Evolutionary conservation across 2,329 filamentous ascomycete genomes (phyloP), one percentile per base, ranked within the genome.

Genomic region (Colletotrichum sp.): DNA sequence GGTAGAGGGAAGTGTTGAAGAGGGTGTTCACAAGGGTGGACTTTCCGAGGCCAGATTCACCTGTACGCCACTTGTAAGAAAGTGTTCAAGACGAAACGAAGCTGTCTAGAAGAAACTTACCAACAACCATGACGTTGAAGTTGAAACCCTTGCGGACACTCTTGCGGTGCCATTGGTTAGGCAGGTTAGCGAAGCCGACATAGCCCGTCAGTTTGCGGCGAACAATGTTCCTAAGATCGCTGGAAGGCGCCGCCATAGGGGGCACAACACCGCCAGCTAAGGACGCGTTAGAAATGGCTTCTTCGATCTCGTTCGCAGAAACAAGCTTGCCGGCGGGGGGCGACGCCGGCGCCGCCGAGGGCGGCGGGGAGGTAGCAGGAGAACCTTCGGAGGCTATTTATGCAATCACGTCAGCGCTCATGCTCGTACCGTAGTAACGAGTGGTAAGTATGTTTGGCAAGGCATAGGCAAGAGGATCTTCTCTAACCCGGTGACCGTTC

Each of bases 101-200:
- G 21, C 16, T 18, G 9, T 71, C 7, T 9, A 6, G 30, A 13
- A 28, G 39, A 55, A 71, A 93, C 96, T 84, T 91, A 99, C 97
- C 97, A 88, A 99, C 97, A 87, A 99, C 97, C 97, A 99, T 99
- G 81, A 99, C 97, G 86, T 99, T 99, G 92, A 99, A 99, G 92
- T 99, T 99, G 92, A 99, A 99, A 78, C 97, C 97, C 89, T 99
- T 99, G 85, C 97, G 95, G 83, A 99, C 97, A 92, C 96, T 98
- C 94, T 99, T 99, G 87, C 97, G 96, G 91, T 99, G 97, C 97
- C 97, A 99, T 89, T 99, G 97, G 89, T 99, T 99, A 79, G 97
- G 97, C 85, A 99, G 89, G 87, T 99, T 99, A 86, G 97, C 97
- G 84, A 99, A 99, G 80, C 97, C 97, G 83, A 99, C 97, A 83